These are phyloP conservation scores for Penicillium thymicola DNA, from an alignment of 2,329 filamentous ascomycete species.

Conservation along the genomic window DNA sequence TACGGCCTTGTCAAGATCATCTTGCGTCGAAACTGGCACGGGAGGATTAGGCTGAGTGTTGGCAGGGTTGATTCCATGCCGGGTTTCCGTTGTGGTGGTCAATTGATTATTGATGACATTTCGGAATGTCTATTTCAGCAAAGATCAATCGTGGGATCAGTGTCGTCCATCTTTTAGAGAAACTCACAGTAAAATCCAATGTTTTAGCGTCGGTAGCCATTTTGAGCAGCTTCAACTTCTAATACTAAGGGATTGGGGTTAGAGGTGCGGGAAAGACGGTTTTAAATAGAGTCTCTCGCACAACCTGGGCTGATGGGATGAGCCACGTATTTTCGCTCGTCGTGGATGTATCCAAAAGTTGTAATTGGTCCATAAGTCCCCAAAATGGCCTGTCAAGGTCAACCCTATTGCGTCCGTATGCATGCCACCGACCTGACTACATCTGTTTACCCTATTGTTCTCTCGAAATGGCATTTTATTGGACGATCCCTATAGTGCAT, in stretches of 20 bases:
- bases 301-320: background rate
- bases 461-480: background rate
- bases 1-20: constrained; percentile 53
- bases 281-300: background rate
- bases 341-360: background rate
- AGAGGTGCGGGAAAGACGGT: background rate
- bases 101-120: constrained; percentile 54
- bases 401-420: background rate
- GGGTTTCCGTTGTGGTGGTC: constrained; percentile 43
- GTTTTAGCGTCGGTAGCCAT: background rate
- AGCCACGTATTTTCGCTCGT: background rate
- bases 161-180: too few species aligned
- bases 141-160: background rate
- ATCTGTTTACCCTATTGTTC: background rate
- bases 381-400: background rate
- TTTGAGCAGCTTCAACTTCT: background rate
- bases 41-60: constrained; percentile 49
- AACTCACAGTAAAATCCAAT: constrained; percentile 11
- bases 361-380: background rate
- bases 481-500: background rate
- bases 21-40: constrained; percentile 49
- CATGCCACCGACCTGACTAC: background rate
- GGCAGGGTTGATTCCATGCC: constrained; percentile 52
- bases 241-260: background rate
- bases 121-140: constrained; percentile 40